Base-by-base conservation (phyloP, 305 asterid species). In the Withania somnifera region DNA sequence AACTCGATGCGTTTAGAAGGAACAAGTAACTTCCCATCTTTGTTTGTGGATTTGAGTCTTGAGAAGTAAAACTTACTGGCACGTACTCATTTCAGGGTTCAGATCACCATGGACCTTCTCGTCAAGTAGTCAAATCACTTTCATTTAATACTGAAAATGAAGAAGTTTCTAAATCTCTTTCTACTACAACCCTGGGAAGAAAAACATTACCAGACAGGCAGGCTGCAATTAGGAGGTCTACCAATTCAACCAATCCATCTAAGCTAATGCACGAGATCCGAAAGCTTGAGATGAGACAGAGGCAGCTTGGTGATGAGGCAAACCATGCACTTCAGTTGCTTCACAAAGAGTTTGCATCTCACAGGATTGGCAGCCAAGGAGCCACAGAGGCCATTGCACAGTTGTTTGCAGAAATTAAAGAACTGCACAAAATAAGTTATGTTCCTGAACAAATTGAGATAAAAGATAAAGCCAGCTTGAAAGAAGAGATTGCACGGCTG, bases 301-400 rank as follows among this genome's bases (percentile, higher is more conserved):
- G 91, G 84, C 98, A 94, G 89, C 97, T 96, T 53, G 99, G 99
- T 9, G 93, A 94, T 36, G 98, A 96, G 89, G 99, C 98, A 78
- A 96, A 88, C 67, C 97, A 84, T 77, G 98, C 99, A 79, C 88
- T 96, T 30, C 98, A 96, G 81, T 92, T 94, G 56, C 97, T 96
- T 82, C 97, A 94, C 87, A 93, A 92, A 83, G 99, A 96, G 87
- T 95, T 96, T 73, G 82, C 95, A 83, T 88, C 98, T 20, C 98
- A 93, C 86, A 89, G 89, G 84, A 85, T 84, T 60, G 98, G 98
- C 54, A 85, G 89, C 84, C 91, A 86, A 82, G 97, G 90, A 66
- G 86, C 95, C 20, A 92, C 91, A 24, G 94, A 90, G 53, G 79
- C 93, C 14, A 91, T 96, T 67, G 97, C 98, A 56, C 92, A 94